phyloP scores from a whole-genome alignment of 148 eudicot genomes.

The Dysphania ambrosioides region DNA sequence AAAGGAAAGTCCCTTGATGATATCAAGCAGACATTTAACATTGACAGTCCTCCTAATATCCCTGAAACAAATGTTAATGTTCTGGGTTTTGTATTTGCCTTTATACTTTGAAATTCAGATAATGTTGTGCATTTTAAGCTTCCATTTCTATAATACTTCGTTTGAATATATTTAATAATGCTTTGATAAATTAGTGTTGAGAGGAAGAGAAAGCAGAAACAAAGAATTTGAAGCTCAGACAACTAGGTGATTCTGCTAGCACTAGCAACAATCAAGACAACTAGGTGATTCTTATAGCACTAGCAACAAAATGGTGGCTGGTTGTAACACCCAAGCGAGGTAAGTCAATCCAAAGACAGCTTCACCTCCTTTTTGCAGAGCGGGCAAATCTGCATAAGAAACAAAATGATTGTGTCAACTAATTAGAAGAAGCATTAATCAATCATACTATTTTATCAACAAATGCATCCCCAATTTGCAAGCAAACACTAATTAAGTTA shows the following conservation, averaged over 20 bases:
- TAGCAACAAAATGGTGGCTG: neutral
- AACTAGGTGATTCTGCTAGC: neutral
- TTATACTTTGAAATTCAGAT: too few species aligned
- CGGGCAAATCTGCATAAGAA: slow-evolving; percentile 47
- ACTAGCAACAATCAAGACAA: neutral
- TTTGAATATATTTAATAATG: too few species aligned
- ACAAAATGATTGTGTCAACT: neutral
- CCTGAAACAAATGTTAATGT: too few species aligned
- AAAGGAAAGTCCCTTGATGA: slow-evolving; percentile 28
- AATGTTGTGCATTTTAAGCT: too few species aligned
- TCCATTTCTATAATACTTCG: too few species aligned
- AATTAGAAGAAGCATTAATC: neutral
- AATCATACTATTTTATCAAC: neutral
- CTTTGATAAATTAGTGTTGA: too few species aligned
- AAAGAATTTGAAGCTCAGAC: neutral
- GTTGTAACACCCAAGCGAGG: neutral
- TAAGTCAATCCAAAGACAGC: slow-evolving; percentile 8
- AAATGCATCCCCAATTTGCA: slow-evolving; percentile 3
- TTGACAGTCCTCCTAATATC: neutral
- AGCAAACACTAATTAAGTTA: too few species aligned
- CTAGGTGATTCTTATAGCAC: slow-evolving; percentile 5
- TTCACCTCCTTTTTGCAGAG: slow-evolving; percentile 52
- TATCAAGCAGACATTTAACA: slow-evolving; percentile 25
- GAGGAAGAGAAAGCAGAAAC: neutral
- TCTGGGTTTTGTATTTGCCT: too few species aligned